phyloP scores from a whole-genome alignment of 345 rosid genomes.

The Stellera chamaejasme region DNA sequence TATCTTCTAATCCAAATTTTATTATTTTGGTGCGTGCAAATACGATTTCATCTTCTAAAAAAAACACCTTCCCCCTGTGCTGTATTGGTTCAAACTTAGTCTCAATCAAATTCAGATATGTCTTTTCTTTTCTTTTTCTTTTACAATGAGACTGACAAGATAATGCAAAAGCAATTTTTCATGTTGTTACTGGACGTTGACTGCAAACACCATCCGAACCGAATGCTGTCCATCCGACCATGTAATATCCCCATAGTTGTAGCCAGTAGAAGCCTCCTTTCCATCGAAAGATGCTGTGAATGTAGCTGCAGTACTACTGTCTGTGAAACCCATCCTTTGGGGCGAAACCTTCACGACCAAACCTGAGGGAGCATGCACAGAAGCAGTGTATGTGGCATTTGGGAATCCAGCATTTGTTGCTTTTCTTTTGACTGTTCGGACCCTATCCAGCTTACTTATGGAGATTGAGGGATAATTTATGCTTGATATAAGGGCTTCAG shows the following conservation, averaged over 20 bases:
- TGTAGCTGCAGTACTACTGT: conserved; percentile 18
- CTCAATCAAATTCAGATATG: too few species aligned
- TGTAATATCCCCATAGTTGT: conserved; percentile 54
- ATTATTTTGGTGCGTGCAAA: too few species aligned
- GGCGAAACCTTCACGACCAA: conserved; percentile 50
- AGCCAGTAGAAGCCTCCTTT: conserved; percentile 36
- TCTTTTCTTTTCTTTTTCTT: too few species aligned
- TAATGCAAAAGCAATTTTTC: too few species aligned
- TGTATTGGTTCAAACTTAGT: too few species aligned
- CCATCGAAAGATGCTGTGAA: conserved; percentile 41
- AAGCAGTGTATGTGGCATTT: conserved; percentile 40
- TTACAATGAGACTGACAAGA: too few species aligned
- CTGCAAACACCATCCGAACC: conserved; percentile 49
- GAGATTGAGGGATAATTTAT: conserved; percentile 79
- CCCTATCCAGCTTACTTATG: conserved; percentile 33
- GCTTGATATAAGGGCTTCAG: conserved; percentile 35
- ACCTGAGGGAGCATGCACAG: conserved; percentile 40
- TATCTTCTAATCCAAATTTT: too few species aligned
- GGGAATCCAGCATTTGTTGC: conserved; percentile 52
- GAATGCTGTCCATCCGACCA: conserved; percentile 47
- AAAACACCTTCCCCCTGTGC: too few species aligned
- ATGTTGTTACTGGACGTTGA: conserved; percentile 28
- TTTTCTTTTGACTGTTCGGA: conserved; percentile 27
- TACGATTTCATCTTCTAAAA: too few species aligned
- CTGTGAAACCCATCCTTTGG: conserved; percentile 27